These are phyloP conservation scores for Debaryomyces udenii DNA, from an alignment of 1,139 yeast species.

Conservation along the genomic window DNA sequence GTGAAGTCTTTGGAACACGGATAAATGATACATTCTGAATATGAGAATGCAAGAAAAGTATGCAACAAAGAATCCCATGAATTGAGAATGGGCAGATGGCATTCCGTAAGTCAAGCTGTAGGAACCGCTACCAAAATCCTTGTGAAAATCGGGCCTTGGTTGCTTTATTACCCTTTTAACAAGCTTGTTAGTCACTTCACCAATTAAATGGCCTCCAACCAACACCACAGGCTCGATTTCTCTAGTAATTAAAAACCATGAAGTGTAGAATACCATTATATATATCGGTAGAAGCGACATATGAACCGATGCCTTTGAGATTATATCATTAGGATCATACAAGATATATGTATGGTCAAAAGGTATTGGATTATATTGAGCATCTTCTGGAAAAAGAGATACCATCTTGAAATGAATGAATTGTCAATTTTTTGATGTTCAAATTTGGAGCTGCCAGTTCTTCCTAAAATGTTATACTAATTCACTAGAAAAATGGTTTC, in stretches of 20 bases:
- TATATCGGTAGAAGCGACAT: conserved; percentile 84
- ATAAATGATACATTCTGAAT: conserved; percentile 30
- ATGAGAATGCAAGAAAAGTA: conserved; percentile 54
- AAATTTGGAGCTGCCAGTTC: no score
- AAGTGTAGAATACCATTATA: conserved; percentile 74
- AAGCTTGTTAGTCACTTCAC: conserved; percentile 72
- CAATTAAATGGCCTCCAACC: conserved; percentile 82
- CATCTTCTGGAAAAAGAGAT: background rate
- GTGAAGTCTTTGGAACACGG: conserved; percentile 22
- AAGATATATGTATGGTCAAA: conserved; percentile 77
- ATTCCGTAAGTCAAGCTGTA: conserved; percentile 76
- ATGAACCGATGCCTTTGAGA: conserved; percentile 68
- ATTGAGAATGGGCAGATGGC: conserved; percentile 98
- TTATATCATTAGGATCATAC: conserved; percentile 66
- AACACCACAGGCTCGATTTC: conserved; percentile 84
- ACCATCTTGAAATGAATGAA: background rate
- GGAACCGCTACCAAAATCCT: conserved; percentile 50
- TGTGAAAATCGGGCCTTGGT: conserved; percentile 72
- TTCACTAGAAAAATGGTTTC: no score
- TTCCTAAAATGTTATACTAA: no score
- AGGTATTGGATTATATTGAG: conserved; percentile 40
- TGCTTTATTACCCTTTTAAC: conserved; percentile 67
- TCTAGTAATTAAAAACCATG: conserved; percentile 80
- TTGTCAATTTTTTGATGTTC: no score
- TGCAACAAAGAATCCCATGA: conserved; percentile 82